phyloP scores from a whole-genome alignment of 2,329 filamentous ascomycete species.

The Pyrenochaeta sp. region DNA sequence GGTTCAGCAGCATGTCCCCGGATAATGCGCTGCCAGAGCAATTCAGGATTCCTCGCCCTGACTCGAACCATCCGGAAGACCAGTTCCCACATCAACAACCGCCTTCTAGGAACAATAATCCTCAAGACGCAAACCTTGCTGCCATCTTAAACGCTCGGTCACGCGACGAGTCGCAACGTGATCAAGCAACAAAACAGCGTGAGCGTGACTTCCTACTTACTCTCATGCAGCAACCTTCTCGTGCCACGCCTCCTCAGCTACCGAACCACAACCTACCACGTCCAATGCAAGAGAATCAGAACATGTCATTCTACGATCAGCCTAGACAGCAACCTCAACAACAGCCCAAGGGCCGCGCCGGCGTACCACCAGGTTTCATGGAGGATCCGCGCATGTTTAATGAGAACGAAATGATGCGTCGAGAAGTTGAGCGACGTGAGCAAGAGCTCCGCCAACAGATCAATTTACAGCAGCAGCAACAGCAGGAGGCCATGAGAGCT shows the following conservation, averaged over 20 bases:
- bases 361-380: slow-evolving; percentile 50
- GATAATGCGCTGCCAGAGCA: slow-evolving; percentile 43
- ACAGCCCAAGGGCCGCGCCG: slow-evolving; percentile 49
- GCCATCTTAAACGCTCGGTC: slow-evolving; percentile 51
- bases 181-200: slow-evolving; percentile 61
- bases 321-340: slow-evolving; percentile 43
- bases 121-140: slow-evolving; percentile 45
- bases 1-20: slow-evolving; percentile 48
- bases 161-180: slow-evolving; percentile 46
- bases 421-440: slow-evolving; percentile 42
- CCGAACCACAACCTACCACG: slow-evolving; percentile 47
- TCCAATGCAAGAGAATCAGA: slow-evolving; percentile 40
- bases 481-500: slow-evolving; percentile 47
- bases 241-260: slow-evolving; percentile 44
- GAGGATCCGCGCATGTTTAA: slow-evolving; percentile 46
- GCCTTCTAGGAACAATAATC: slow-evolving; percentile 39
- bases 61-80: slow-evolving; percentile 41
- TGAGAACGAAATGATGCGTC: slow-evolving; percentile 44
- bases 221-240: slow-evolving; percentile 72
- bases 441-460: slow-evolving; percentile 40
- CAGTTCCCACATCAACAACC: slow-evolving; percentile 43
- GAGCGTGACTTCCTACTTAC: slow-evolving; percentile 85
- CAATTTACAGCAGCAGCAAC: slow-evolving; percentile 37
- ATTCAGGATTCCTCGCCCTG: slow-evolving; percentile 40
- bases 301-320: slow-evolving; percentile 47